phyloP scores from a whole-genome alignment of 2,329 filamentous ascomycete genomes.

The Clathrospora elynae region DNA sequence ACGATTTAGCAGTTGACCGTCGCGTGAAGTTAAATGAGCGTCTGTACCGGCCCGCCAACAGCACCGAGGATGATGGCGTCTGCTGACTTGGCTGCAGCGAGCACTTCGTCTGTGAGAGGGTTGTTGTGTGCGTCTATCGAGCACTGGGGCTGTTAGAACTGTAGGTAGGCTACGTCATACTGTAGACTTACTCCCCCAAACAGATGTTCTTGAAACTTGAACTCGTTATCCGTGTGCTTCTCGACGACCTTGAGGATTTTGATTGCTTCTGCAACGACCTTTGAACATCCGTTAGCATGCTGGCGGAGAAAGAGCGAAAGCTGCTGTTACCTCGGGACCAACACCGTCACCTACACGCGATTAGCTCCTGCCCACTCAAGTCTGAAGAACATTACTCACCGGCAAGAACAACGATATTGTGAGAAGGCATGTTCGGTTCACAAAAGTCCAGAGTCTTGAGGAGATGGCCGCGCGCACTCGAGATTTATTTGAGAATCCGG shows the following conservation, averaged over 20 bases:
- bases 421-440: slow-evolving; percentile 50
- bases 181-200: slow-evolving; percentile 79
- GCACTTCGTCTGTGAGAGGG: slow-evolving; percentile 81
- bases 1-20: slow-evolving; percentile 15
- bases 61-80: slow-evolving; percentile 91
- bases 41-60: slow-evolving; percentile 80
- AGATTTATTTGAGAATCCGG: neutral
- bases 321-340: slow-evolving; percentile 48
- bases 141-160: slow-evolving; percentile 60
- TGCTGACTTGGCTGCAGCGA: slow-evolving; percentile 79
- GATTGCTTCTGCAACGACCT: slow-evolving; percentile 83
- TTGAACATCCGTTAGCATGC: slow-evolving; percentile 25
- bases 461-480: neutral
- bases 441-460: too few relatives aligned
- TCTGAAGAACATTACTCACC: slow-evolving; percentile 33
- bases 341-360: slow-evolving; percentile 47
- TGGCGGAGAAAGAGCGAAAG: neutral
- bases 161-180: neutral
- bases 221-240: slow-evolving; percentile 73
- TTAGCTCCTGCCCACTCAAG: slow-evolving; percentile 17
- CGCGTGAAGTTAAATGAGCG: neutral
- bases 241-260: slow-evolving; percentile 86
- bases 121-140: slow-evolving; percentile 83
- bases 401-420: slow-evolving; percentile 51
- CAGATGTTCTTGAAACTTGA: slow-evolving; percentile 88